Conservation (phyloP, 2,329 filamentous ascomycete species). For the Hypoxylon sp. region DNA sequence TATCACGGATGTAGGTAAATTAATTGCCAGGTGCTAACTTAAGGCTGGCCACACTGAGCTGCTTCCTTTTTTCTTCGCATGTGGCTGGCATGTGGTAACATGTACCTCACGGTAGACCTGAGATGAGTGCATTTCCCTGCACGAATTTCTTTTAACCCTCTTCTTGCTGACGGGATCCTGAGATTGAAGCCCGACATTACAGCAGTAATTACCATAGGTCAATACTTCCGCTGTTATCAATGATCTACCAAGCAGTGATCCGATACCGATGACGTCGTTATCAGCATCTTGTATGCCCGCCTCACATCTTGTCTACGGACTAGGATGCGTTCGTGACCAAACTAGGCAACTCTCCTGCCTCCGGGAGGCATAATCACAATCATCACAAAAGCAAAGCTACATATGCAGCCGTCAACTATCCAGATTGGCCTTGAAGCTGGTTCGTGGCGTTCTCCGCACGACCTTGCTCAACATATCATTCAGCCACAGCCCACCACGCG, state of each 20-base stretch:
- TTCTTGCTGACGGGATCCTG: slow-evolving; percentile 8
- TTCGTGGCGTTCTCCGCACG: slow-evolving; percentile 25
- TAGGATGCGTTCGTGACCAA: neutral
- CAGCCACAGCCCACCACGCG: slow-evolving; percentile 17
- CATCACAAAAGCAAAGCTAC: slow-evolving; percentile 19
- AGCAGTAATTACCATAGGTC: neutral
- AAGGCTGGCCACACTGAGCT: slow-evolving; percentile 7
- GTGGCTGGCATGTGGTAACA: neutral
- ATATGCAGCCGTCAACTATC: slow-evolving; percentile 3
- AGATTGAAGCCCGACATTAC: neutral
- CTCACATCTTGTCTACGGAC: neutral
- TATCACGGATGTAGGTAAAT: slow-evolving; percentile 4
- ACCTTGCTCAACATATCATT: slow-evolving; percentile 27
- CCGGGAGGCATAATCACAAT: neutral
- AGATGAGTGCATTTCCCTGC: slow-evolving; percentile 3
- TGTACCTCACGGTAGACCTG: neutral
- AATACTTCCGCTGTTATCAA: neutral
- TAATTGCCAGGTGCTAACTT: slow-evolving; percentile 19
- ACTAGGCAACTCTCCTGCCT: neutral
- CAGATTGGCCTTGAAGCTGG: slow-evolving; percentile 7
- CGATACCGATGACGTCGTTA: neutral
- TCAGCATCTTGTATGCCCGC: neutral
- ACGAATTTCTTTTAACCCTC: neutral
- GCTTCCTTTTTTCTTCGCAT: slow-evolving; percentile 1
- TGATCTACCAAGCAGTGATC: neutral